Conservation (phyloP, 371 early-diverging fungal genomes). For the Saksenaea vasiformis region DNA sequence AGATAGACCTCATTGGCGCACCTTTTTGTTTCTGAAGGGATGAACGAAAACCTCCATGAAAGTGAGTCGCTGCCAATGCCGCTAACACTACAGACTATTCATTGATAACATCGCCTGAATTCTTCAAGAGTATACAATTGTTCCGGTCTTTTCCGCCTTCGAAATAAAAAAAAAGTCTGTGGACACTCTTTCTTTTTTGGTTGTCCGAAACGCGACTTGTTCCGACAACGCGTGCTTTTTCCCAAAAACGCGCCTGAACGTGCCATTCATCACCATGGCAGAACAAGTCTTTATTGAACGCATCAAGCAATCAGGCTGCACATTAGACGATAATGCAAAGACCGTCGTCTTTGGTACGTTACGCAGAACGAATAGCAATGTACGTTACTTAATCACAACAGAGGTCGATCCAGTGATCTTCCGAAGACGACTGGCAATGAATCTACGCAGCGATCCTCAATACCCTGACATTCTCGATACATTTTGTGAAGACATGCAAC, state of each 20-base stretch:
- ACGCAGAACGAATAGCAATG: background rate
- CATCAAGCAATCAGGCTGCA: conserved; percentile 22
- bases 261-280: conserved; percentile 2
- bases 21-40: too few species aligned
- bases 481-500: conserved; percentile 32
- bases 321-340: background rate
- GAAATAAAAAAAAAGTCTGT: too few species aligned
- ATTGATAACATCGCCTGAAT: too few species aligned
- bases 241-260: background rate
- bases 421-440: conserved; percentile 35
- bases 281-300: background rate
- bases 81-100: too few species aligned
- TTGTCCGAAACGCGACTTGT: background rate
- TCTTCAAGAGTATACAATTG: too few species aligned
- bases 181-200: too few species aligned
- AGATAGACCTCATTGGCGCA: too few species aligned
- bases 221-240: background rate
- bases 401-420: conserved; percentile 29
- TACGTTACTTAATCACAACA: background rate
- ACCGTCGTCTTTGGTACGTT: conserved; percentile 18
- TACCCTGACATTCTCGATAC: conserved; percentile 18
- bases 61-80: too few species aligned
- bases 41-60: too few species aligned
- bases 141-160: too few species aligned
- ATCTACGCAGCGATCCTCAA: conserved; percentile 23